Percentiles rank a stretch among this genome's conserved stretches.
phyloP scores from a whole-genome alignment of 257 asterid genomes.

The Primulina huaijiensis region DNA sequence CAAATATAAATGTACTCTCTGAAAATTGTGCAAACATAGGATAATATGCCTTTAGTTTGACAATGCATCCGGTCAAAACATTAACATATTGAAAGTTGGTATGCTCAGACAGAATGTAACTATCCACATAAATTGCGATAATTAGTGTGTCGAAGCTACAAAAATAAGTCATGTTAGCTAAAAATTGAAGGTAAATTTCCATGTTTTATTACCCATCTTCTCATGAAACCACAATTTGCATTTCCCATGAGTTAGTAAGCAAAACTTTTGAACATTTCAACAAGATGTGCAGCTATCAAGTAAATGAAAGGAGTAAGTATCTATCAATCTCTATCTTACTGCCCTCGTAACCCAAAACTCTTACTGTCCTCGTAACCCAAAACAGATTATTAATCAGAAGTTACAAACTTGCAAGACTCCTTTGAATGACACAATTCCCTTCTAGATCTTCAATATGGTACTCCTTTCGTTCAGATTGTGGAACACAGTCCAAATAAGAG shows the following conservation, averaged over 20 bases:
- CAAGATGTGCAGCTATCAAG: no score
- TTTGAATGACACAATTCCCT: constrained; percentile 2
- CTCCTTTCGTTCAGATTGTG: not conserved
- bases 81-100: not conserved
- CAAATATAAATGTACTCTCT: not conserved
- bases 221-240: not conserved
- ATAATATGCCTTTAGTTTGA: constrained; percentile 1
- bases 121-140: no score
- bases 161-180: not conserved
- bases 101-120: not conserved
- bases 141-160: not conserved
- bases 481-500: constrained; percentile 14
- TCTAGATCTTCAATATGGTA: not conserved
- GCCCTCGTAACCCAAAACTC: not conserved
- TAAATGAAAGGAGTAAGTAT: no score
- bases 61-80: not conserved
- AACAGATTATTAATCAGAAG: not conserved
- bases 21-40: constrained; percentile 8
- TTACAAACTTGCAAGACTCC: not conserved
- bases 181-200: not conserved
- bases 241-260: not conserved
- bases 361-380: not conserved
- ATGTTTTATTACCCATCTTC: not conserved
- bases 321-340: not conserved
- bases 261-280: not conserved